Evolutionary conservation across 495 filamentous ascomycete species (phyloP).

Genomic region (Viridothelium virens): DNA sequence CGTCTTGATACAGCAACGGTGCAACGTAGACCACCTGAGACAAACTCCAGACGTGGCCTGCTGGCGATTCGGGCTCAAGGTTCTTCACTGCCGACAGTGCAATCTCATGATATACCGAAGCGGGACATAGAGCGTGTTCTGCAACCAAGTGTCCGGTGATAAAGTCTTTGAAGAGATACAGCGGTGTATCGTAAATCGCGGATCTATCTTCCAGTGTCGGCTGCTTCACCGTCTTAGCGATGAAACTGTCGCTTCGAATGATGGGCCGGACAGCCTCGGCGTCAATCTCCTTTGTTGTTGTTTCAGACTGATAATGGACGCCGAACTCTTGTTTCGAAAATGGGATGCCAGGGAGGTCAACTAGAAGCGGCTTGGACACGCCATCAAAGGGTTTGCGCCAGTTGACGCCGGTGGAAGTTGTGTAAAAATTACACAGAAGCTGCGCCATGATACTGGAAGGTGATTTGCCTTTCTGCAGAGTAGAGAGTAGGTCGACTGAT

Average conservation of each 20-base stretch:
- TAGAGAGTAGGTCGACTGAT: constrained; percentile 5
- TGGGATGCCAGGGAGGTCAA: constrained; percentile 12
- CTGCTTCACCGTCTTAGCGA: constrained; percentile 6
- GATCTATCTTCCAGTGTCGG: constrained; percentile 7
- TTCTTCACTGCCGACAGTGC: constrained; percentile 1
- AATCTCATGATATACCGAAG: constrained; percentile 13
- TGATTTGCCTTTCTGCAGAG: constrained; percentile 9
- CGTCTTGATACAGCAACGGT: constrained; percentile 9
- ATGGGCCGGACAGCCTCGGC: not conserved
- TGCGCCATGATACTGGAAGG: constrained; percentile 10
- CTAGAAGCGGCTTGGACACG: constrained; percentile 4
- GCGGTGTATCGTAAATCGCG: constrained; percentile 5
- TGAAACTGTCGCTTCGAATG: constrained; percentile 13
- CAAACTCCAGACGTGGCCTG: constrained; percentile 4
- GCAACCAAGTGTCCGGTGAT: constrained; percentile 10
- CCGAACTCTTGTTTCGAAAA: constrained; percentile 9
- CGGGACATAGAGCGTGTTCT: constrained; percentile 7
- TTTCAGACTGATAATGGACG: constrained; percentile 4
- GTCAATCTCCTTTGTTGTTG: not conserved
- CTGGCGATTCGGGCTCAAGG: constrained; percentile 2
- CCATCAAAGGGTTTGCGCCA: constrained; percentile 8
- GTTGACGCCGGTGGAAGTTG: constrained; percentile 2
- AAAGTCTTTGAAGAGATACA: constrained; percentile 11
- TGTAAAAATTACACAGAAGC: constrained; percentile 10
- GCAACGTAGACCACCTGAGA: constrained; percentile 9